phyloP scores from a whole-genome alignment of 2,329 filamentous ascomycete species.

The Clarireedia paspali region DNA sequence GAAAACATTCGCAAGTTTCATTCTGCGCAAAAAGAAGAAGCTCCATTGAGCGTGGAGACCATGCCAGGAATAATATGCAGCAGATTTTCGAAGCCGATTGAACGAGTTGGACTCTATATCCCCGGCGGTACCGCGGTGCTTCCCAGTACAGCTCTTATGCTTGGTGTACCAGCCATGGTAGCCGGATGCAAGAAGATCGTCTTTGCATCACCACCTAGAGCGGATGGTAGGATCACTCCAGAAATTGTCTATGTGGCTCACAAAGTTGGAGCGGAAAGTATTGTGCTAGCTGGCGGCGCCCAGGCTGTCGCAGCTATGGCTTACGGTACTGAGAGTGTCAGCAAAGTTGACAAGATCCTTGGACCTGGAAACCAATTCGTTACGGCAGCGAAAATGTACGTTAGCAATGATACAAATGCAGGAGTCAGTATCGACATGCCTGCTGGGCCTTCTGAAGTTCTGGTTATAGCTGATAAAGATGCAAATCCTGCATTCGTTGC shows the following conservation, averaged over 20 bases:
- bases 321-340: slow-evolving; percentile 89
- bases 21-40: slow-evolving; percentile 78
- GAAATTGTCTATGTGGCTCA: slow-evolving; percentile 97
- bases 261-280: slow-evolving; percentile 92
- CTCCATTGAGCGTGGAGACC: slow-evolving; percentile 80
- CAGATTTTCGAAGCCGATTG: slow-evolving; percentile 85
- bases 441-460: slow-evolving; percentile 88
- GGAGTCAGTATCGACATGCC: slow-evolving; percentile 98
- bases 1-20: slow-evolving; percentile 96
- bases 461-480: slow-evolving; percentile 86
- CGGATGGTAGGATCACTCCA: slow-evolving; percentile 85
- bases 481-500: slow-evolving; percentile 93
- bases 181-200: slow-evolving; percentile 95
- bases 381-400: slow-evolving; percentile 96
- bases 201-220: slow-evolving; percentile 80
- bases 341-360: slow-evolving; percentile 97
- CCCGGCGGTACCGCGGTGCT: slow-evolving; percentile 96
- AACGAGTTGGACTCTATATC: slow-evolving; percentile 92
- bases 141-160: slow-evolving; percentile 93
- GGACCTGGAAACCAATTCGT: slow-evolving; percentile 98
- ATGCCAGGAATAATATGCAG: slow-evolving; percentile 97
- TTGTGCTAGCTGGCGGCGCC: slow-evolving; percentile 89
- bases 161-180: slow-evolving; percentile 95
- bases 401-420: slow-evolving; percentile 93
- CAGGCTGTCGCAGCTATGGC: slow-evolving; percentile 96